Evolutionary conservation across 2,329 filamentous ascomycete genomes (phyloP).

Genomic region (Sclerotinia glacialis): DNA sequence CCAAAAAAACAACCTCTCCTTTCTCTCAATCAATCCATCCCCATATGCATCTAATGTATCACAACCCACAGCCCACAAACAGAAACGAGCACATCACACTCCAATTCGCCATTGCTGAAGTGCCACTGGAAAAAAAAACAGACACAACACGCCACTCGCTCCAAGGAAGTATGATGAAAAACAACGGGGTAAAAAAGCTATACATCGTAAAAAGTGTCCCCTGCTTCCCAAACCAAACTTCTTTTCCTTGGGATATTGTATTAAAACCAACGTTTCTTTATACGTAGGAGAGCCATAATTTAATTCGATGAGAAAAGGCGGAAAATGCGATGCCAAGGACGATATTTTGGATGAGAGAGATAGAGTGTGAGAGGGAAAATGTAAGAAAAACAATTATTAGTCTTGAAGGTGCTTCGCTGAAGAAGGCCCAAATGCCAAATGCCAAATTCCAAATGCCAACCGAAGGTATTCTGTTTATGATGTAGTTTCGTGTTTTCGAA

Average conservation of each 20-base stretch:
- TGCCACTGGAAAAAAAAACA: slow-evolving; percentile 6
- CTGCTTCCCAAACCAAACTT: slow-evolving; percentile 21
- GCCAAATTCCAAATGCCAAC: slow-evolving; percentile 28
- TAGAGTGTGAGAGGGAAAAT: slow-evolving; percentile 21
- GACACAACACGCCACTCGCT: slow-evolving; percentile 14
- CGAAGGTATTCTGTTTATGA: slow-evolving; percentile 25
- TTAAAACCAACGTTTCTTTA: slow-evolving; percentile 32
- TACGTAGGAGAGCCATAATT: slow-evolving; percentile 28
- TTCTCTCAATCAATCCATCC: not conserved
- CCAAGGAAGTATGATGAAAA: slow-evolving; percentile 21
- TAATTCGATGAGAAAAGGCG: slow-evolving; percentile 24
- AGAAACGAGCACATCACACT: slow-evolving; percentile 24
- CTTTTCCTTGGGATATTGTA: slow-evolving; percentile 24
- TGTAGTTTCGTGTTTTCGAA: slow-evolving; percentile 18
- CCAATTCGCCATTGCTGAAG: slow-evolving; percentile 36
- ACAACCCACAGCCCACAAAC: slow-evolving; percentile 6
- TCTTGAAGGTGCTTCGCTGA: slow-evolving; percentile 30
- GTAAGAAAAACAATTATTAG: slow-evolving; percentile 36
- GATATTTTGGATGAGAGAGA: slow-evolving; percentile 3
- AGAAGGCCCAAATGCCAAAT: slow-evolving; percentile 24
- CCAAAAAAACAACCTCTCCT: not conserved
- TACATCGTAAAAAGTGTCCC: slow-evolving; percentile 32
- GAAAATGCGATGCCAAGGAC: slow-evolving; percentile 28
- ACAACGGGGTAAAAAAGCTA: slow-evolving; percentile 33
- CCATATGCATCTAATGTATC: slow-evolving; percentile 8